Evolutionary conservation across 2,329 filamentous ascomycete species (phyloP), one percentile per base, ranked within the genome.

Genomic region (Tolypocladium amazonense): DNA sequence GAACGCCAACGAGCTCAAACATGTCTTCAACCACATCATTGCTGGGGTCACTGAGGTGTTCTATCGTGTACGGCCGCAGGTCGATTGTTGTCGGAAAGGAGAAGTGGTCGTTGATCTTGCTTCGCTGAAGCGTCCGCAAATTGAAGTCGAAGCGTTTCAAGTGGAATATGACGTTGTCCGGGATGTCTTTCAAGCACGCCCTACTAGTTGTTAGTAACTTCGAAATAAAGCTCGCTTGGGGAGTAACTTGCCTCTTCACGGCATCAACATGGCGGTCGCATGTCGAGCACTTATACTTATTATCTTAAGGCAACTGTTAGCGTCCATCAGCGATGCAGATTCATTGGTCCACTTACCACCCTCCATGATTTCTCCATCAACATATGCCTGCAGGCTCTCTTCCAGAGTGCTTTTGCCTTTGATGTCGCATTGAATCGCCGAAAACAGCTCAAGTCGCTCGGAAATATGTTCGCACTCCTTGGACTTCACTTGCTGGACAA

Each of bases 41-140:
- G 1, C 79, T 75, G 4, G 84, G 79, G 60, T 89, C 80, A 64
- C 86, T 89, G 38, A 97, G 81, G 68, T 92, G 82, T 52, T 92
- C 88, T n/a, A 95, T 85, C 20, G 90, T 96, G 76, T 96, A 99
- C 0, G 88, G 90, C 8, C 86, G 85, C 85, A 99, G 90, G 69
- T 99, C 88, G 61, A 99, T 89, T 56, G 79, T 82, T 15, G 81
- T 77, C 0, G 95, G 93, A 65, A 99, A 99, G 6, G 88, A 83
- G 70, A 99, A 99, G 65, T 90, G 83, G 70, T 97, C 94, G 70
- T 99, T 97, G 73, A 97, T 94, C 76, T 99, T 99, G 75, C 84
- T 91, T 66, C 92, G 82, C 74, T 88, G 84, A 71, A 95, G 82
- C 2, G 88, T 89, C 58, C 84, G 81, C 57, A 92, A 73, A 65